Evolutionary conservation across 805 yeast genomes (phyloP).

Genomic region (Starmerella potacharoeniae): DNA sequence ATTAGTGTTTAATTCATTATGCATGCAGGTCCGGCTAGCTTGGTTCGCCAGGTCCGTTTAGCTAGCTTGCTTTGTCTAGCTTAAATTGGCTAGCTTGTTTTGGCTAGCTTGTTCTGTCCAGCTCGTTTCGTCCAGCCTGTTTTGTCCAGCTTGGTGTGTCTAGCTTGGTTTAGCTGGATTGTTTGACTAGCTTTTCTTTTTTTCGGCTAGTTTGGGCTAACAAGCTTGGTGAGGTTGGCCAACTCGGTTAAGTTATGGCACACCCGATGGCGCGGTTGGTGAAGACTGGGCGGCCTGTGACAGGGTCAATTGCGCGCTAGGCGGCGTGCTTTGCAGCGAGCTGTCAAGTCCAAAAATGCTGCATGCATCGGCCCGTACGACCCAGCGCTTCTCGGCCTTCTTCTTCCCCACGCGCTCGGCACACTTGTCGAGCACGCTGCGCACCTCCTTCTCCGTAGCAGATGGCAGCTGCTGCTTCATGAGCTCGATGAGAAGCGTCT

Average conservation of each 20-base stretch:
- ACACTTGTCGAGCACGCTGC: conserved; percentile 10
- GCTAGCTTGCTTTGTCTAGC: no score
- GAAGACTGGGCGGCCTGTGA: not conserved
- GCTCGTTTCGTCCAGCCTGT: no score
- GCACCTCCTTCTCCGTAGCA: conserved; percentile 13
- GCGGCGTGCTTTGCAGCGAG: not conserved
- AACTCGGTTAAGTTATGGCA: not conserved
- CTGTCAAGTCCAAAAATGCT: not conserved
- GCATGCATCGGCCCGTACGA: conserved; percentile 5
- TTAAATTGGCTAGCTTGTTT: no score
- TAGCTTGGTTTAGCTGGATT: no score
- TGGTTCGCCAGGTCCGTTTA: no score
- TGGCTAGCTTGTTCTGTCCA: no score
- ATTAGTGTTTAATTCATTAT: not conserved
- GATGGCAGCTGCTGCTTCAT: conserved; percentile 20
- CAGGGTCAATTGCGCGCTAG: not conserved
- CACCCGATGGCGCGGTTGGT: not conserved
- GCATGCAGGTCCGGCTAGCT: no score
- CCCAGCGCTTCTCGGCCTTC: conserved; percentile 17
- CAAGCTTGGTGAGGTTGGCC: no score
- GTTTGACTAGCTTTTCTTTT: no score
- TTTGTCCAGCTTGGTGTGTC: no score
- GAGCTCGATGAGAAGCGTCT: conserved; percentile 21
- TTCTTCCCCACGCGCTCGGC: conserved; percentile 17
- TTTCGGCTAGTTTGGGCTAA: no score